Conservation (phyloP, 768 basidiomycete genomes). For the Tylopilus sp. region DNA sequence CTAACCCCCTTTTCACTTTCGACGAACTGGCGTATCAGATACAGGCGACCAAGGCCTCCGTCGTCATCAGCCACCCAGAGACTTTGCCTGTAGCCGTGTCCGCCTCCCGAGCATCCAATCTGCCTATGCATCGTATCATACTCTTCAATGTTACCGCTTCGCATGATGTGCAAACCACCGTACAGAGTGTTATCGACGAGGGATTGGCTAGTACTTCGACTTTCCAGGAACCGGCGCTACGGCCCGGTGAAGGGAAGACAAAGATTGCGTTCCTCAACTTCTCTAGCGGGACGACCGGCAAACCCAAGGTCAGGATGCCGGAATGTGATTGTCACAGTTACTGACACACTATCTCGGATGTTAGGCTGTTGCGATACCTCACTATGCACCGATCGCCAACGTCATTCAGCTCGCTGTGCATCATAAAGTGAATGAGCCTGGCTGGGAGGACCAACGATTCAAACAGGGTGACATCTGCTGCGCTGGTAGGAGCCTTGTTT, state of each 20-base stretch:
- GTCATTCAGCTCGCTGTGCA: slow-evolving; percentile 58
- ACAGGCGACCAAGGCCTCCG: slow-evolving; percentile 40
- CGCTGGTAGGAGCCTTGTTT: slow-evolving; percentile 41
- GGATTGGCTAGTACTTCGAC: slow-evolving; percentile 39
- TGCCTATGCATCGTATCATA: slow-evolving; percentile 44
- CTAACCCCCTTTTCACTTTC: slow-evolving; percentile 57
- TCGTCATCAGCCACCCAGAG: slow-evolving; percentile 48
- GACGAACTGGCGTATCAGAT: slow-evolving; percentile 62
- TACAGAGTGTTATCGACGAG: slow-evolving; percentile 46
- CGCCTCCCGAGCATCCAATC: slow-evolving; percentile 40
- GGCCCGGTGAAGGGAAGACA: slow-evolving; percentile 58
- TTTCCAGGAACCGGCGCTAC: slow-evolving; percentile 50
- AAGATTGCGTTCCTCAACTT: slow-evolving; percentile 72
- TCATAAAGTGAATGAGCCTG: slow-evolving; percentile 43
- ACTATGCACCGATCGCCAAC: slow-evolving; percentile 57
- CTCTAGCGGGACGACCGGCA: slow-evolving; percentile 75
- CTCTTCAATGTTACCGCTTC: slow-evolving; percentile 31
- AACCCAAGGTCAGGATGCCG: slow-evolving; percentile 52
- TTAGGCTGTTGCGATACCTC: slow-evolving; percentile 60
- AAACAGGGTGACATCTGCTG: slow-evolving; percentile 58
- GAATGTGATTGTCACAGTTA: background rate
- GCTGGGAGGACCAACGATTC: slow-evolving; percentile 48
- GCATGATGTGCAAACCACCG: slow-evolving; percentile 26
- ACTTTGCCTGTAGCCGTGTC: slow-evolving; percentile 40
- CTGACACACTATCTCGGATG: background rate